These are phyloP conservation scores for Neonectria neomacrospora DNA, from an alignment of 2,329 filamentous ascomycete genomes.

Conservation along the genomic window DNA sequence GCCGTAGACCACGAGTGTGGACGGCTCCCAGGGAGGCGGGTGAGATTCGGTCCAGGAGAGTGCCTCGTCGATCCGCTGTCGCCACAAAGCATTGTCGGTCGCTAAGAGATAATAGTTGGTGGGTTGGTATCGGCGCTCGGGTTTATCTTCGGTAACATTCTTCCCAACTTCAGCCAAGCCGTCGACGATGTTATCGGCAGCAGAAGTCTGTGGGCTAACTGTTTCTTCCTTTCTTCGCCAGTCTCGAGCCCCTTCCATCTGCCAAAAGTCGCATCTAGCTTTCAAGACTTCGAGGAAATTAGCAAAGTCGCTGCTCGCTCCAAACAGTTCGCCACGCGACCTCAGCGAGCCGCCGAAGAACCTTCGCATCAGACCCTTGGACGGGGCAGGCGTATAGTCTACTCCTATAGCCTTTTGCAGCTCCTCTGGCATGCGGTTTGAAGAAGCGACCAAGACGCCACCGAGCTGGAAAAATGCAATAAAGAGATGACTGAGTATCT, in stretches of 20 bases:
- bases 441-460: constrained; percentile 82
- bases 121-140: constrained; percentile 41
- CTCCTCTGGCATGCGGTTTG: constrained; percentile 86
- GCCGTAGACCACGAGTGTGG: constrained; percentile 68
- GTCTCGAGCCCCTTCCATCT: constrained; percentile 80
- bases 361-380: constrained; percentile 62
- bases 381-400: constrained; percentile 69
- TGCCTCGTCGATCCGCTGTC: constrained; percentile 35
- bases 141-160: constrained; percentile 24
- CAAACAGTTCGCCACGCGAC: constrained; percentile 62
- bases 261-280: constrained; percentile 83
- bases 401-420: constrained; percentile 79
- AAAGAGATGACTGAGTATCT: constrained; percentile 82
- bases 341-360: constrained; percentile 55
- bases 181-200: constrained; percentile 1
- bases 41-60: constrained; percentile 38
- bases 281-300: constrained; percentile 80
- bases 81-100: constrained; percentile 47
- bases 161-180: constrained; percentile 3
- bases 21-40: constrained; percentile 54
- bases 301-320: constrained; percentile 76
- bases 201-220: constrained; percentile 15
- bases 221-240: constrained; percentile 70
- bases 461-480: constrained; percentile 85
- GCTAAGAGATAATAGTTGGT: constrained; percentile 45